Conservation (phyloP, 495 filamentous ascomycete species). For the Penicillium tannophilum region DNA sequence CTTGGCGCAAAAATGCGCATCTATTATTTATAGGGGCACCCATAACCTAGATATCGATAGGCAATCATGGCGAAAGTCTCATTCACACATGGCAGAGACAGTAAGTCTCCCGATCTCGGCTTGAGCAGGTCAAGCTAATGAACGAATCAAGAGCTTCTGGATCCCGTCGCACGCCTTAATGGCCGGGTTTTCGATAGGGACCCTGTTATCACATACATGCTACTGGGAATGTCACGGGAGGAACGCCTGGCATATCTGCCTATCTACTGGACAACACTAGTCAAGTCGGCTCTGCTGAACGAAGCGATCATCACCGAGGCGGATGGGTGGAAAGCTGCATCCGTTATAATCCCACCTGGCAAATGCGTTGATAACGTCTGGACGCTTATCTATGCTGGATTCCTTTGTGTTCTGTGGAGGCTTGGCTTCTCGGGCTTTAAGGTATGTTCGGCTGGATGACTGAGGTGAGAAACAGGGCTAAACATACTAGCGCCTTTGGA, state of each 20-base stretch:
- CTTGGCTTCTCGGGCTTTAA: slow-evolving; percentile 26
- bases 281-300: slow-evolving; percentile 30
- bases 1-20: neutral
- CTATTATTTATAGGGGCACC: slow-evolving; percentile 7
- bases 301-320: slow-evolving; percentile 31
- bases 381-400: slow-evolving; percentile 26
- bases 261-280: slow-evolving; percentile 25
- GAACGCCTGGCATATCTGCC: slow-evolving; percentile 28
- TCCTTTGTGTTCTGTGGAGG: slow-evolving; percentile 25
- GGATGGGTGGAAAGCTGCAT: slow-evolving; percentile 31
- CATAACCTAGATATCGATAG: slow-evolving; percentile 3
- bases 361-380: slow-evolving; percentile 23
- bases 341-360: slow-evolving; percentile 28
- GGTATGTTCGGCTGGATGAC: slow-evolving; percentile 12
- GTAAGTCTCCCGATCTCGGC: slow-evolving; percentile 11
- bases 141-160: slow-evolving; percentile 19
- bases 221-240: slow-evolving; percentile 25
- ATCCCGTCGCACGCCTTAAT: slow-evolving; percentile 21
- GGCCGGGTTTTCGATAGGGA: slow-evolving; percentile 29
- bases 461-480: neutral
- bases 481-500: slow-evolving; percentile 24
- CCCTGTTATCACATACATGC: slow-evolving; percentile 32
- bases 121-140: neutral
- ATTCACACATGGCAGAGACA: slow-evolving; percentile 26
- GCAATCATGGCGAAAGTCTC: slow-evolving; percentile 20